Evolutionary conservation across 148 eudicot species (phyloP).

Genomic region (Selenicereus undatus): DNA sequence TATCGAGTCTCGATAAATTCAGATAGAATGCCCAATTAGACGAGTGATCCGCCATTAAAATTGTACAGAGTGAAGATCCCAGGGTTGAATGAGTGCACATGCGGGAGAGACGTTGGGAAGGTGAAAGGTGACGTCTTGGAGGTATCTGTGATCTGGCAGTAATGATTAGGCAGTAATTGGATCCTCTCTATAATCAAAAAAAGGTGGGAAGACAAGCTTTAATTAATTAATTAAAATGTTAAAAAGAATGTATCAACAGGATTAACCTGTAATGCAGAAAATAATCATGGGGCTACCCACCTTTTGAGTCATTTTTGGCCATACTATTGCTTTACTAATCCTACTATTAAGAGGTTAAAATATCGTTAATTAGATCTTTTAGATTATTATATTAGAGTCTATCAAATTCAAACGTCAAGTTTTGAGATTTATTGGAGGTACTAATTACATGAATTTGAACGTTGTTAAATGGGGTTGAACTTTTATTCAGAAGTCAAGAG

Average conservation of each 20-base stretch:
- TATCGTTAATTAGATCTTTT: background rate
- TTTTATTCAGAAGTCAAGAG: too few species aligned
- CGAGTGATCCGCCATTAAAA: conserved; percentile 20
- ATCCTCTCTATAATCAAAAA: conserved; percentile 6
- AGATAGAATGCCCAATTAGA: background rate
- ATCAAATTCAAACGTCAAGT: background rate
- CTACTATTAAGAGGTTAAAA: background rate
- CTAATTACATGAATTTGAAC: background rate
- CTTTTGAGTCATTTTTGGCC: background rate
- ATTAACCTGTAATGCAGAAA: conserved; percentile 18
- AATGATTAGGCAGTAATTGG: conserved; percentile 25
- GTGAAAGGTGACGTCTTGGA: conserved; percentile 13
- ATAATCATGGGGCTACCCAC: conserved; percentile 17
- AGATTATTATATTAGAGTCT: background rate
- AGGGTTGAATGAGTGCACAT: background rate
- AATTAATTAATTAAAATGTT: background rate
- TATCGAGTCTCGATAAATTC: background rate
- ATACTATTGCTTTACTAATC: background rate
- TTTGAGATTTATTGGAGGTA: background rate
- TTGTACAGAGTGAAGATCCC: conserved; percentile 29
- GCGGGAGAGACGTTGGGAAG: conserved; percentile 6
- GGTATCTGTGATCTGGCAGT: background rate
- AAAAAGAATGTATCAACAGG: conserved; percentile 1
- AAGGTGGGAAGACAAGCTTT: background rate
- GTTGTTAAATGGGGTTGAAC: too few species aligned